Percentiles rank a stretch among this genome's conserved stretches.
Conservation (phyloP, 148 eudicot species). For the Fagopyrum tataricum region DNA sequence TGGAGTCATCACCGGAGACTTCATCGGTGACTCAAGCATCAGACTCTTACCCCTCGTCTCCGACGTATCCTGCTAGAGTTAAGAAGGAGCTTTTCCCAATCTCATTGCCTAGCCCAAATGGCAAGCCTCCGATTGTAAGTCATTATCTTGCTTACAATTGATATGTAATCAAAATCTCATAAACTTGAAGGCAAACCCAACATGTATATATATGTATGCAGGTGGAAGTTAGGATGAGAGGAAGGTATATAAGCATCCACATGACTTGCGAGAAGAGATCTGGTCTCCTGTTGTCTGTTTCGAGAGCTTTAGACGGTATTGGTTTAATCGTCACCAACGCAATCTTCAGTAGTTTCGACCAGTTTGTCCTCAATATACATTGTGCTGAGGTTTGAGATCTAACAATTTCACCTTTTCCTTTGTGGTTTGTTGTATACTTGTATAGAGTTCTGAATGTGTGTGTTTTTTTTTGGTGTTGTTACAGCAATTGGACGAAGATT, state of each 20-base stretch:
- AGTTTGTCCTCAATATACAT: constrained; percentile 59
- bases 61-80: constrained; percentile 32
- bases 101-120: constrained; percentile 35
- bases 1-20: constrained; percentile 20
- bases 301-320: constrained; percentile 55
- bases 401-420: not conserved
- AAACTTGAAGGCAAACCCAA: not conserved
- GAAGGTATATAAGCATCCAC: constrained; percentile 64
- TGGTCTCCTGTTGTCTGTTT: constrained; percentile 51
- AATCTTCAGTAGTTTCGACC: constrained; percentile 64
- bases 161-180: not conserved
- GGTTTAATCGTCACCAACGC: constrained; percentile 66
- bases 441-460: not conserved
- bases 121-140: constrained; percentile 44
- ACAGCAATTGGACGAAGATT: constrained; percentile 88
- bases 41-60: constrained; percentile 27
- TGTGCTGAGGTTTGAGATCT: constrained; percentile 46
- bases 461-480: not conserved
- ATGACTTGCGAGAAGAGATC: constrained; percentile 71
- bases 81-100: constrained; percentile 47
- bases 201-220: constrained; percentile 12
- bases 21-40: constrained; percentile 22
- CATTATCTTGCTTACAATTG: not conserved
- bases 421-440: not conserved
- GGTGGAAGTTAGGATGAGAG: constrained; percentile 55